A percentile compares a stretch with the other conserved stretches of the same genome.
Conservation (phyloP, 805 yeast genomes). For the Lachancea fermentati region DNA sequence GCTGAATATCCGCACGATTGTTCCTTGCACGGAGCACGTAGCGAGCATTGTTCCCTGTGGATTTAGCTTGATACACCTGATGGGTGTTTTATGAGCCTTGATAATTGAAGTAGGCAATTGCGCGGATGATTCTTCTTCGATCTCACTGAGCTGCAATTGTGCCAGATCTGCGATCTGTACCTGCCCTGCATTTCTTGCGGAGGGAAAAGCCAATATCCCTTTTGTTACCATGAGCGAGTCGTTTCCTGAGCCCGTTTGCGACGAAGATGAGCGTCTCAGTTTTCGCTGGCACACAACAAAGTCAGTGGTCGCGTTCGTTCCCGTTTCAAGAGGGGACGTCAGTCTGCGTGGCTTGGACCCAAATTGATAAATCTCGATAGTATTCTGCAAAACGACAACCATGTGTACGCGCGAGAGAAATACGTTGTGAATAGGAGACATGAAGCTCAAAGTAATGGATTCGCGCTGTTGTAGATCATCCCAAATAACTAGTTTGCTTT, state of each 20-base stretch:
- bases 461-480: conserved; percentile 79
- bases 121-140: conserved; percentile 11
- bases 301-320: conserved; percentile 21
- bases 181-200: conserved; percentile 26
- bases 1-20: conserved; percentile 77
- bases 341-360: conserved; percentile 70
- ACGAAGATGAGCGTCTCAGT: conserved; percentile 5
- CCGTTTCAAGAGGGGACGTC: conserved; percentile 17
- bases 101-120: conserved; percentile 41
- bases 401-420: conserved; percentile 70
- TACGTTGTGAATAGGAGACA: conserved; percentile 68
- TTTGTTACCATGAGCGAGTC: conserved; percentile 8
- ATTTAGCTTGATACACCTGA: conserved; percentile 64
- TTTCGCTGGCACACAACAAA: conserved; percentile 18
- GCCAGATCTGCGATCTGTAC: conserved; percentile 26
- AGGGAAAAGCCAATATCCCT: conserved; percentile 23
- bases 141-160: conserved; percentile 14
- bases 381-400: conserved; percentile 61
- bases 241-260: conserved; percentile 1
- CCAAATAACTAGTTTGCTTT: conserved; percentile 82
- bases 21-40: conserved; percentile 86
- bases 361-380: conserved; percentile 72
- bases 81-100: conserved; percentile 77
- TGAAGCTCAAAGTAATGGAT: conserved; percentile 68
- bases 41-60: conserved; percentile 77